A percentile compares a stretch with the other conserved stretches of the same genome.
These are phyloP conservation scores for Gossypium raimondii DNA, from an alignment of 345 rosid genomes.

Conservation along the genomic window DNA sequence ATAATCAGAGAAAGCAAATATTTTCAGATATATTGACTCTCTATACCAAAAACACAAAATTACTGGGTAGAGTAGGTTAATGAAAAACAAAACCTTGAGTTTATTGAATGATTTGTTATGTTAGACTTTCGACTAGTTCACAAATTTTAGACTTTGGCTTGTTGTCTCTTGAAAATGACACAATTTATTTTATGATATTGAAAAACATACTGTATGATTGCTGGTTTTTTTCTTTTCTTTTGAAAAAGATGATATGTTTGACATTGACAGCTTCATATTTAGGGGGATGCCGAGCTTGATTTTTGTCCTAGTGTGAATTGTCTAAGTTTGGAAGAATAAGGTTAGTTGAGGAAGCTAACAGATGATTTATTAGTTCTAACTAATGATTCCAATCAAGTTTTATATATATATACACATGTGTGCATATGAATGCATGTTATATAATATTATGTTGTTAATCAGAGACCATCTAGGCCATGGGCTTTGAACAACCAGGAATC, in stretches of 20 bases:
- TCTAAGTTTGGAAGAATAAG: not conserved
- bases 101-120: not conserved
- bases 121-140: not conserved
- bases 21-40: not conserved
- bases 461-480: not conserved
- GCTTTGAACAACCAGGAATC: not conserved
- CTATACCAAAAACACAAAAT: not conserved
- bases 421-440: not conserved
- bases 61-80: not conserved
- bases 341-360: constrained; percentile 10
- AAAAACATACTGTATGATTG: not conserved
- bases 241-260: not conserved
- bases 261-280: not conserved
- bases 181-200: not conserved
- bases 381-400: not conserved
- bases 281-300: not conserved
- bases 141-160: not conserved
- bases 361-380: constrained; percentile 10
- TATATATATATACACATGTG: not conserved
- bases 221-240: not conserved
- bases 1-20: not conserved
- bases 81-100: not conserved
- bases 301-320: not conserved
- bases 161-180: not conserved
- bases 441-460: not conserved